Percentiles rank a stretch among this genome's conserved stretches.
phyloP scores from a whole-genome alignment of 2,329 filamentous ascomycete genomes.

The Talaromyces atroroseus region DNA sequence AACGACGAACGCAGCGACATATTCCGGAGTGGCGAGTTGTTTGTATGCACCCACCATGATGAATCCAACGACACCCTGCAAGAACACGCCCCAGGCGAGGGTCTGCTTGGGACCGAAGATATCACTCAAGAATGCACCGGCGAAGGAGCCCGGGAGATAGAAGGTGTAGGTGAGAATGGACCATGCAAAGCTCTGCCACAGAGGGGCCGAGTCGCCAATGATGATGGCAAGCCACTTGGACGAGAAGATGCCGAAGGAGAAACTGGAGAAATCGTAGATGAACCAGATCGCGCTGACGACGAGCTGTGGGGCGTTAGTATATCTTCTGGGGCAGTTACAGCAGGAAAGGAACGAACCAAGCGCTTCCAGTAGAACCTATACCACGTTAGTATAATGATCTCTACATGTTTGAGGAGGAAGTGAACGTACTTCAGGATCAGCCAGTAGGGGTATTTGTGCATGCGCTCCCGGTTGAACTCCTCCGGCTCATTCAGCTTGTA shows the following conservation, averaged over 20 bases:
- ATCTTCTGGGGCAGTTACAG: too few species aligned
- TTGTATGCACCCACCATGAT: conserved; percentile 79
- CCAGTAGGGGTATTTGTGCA: conserved; percentile 55
- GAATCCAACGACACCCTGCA: conserved; percentile 76
- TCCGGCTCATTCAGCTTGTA: conserved; percentile 72
- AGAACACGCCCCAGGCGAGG: conserved; percentile 62
- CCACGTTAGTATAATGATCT: conserved; percentile 25
- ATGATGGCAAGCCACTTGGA: conserved; percentile 57
- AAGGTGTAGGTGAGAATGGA: conserved; percentile 84
- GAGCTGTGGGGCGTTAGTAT: conserved; percentile 19
- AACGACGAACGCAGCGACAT: conserved; percentile 71
- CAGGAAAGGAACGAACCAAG: conserved; percentile 41
- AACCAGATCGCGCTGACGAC: conserved; percentile 76
- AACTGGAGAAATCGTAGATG: conserved; percentile 78
- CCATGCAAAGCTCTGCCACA: conserved; percentile 82
- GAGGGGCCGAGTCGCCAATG: conserved; percentile 53
- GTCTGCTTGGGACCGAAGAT: conserved; percentile 72
- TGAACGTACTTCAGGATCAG: conserved; percentile 47
- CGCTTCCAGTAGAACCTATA: conserved; percentile 67
- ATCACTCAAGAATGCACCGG: conserved; percentile 73
- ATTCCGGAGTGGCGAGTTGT: conserved; percentile 58
- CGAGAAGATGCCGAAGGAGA: conserved; percentile 82
- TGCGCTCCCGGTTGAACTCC: conserved; percentile 65
- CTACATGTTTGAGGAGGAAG: conserved; percentile 20
- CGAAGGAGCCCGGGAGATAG: conserved; percentile 75